Percentiles rank a stretch among this genome's conserved stretches.
Conservation (phyloP, 768 basidiomycete genomes). For the Infundibulicybe gibba region DNA sequence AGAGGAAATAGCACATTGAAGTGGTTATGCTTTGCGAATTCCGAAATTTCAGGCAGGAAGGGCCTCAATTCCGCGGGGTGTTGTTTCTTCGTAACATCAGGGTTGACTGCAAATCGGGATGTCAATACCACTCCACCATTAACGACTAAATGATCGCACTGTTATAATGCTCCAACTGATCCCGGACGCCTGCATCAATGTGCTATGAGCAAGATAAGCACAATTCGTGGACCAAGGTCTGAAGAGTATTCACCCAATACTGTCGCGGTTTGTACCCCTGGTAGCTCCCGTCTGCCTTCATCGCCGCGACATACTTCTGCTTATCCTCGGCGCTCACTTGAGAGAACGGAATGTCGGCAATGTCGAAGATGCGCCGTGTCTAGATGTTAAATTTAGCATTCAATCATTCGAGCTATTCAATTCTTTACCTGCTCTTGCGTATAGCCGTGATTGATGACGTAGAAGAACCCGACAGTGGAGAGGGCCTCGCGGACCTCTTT, state of each 20-base stretch:
- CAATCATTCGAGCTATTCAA: not conserved
- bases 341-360: slow-evolving; percentile 43
- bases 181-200: slow-evolving; percentile 57
- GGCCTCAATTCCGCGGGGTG: slow-evolving; percentile 34
- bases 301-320: slow-evolving; percentile 27
- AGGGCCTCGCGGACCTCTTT: slow-evolving; percentile 41
- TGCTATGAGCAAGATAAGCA: slow-evolving; percentile 32
- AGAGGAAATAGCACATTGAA: slow-evolving; percentile 31
- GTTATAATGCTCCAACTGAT: slow-evolving; percentile 64
- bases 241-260: slow-evolving; percentile 43
- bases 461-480: slow-evolving; percentile 37
- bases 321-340: slow-evolving; percentile 40
- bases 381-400: slow-evolving; percentile 9
- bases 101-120: slow-evolving; percentile 22
- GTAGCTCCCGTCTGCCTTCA: slow-evolving; percentile 43
- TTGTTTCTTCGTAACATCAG: slow-evolving; percentile 23
- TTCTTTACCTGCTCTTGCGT: slow-evolving; percentile 30
- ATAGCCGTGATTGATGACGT: slow-evolving; percentile 44
- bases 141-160: slow-evolving; percentile 25
- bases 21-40: slow-evolving; percentile 32
- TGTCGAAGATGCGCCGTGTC: slow-evolving; percentile 45
- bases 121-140: not conserved
- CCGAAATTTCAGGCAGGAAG: slow-evolving; percentile 29
- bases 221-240: not conserved
- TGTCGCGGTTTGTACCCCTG: slow-evolving; percentile 53